phyloP scores from a whole-genome alignment of 2,329 filamentous ascomycete species.

The Sarocladium strictum region DNA sequence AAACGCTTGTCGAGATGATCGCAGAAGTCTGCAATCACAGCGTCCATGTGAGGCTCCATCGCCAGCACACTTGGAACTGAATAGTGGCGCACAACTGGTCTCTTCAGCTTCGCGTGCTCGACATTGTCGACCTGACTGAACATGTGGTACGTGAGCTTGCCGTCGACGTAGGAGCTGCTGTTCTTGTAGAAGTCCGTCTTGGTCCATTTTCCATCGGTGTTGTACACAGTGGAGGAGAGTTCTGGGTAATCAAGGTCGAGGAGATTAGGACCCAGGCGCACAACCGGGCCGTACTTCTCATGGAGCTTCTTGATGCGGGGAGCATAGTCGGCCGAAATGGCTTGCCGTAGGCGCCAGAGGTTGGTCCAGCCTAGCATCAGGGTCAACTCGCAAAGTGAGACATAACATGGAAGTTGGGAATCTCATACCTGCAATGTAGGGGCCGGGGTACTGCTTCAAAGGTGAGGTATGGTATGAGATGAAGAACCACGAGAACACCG shows the following conservation, averaged over 20 bases:
- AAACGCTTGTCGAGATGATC: constrained; percentile 26
- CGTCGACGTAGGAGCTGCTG: constrained; percentile 19
- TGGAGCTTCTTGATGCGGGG: constrained; percentile 26
- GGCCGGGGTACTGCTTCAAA: constrained; percentile 25
- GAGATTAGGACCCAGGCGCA: constrained; percentile 34
- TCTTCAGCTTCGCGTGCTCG: constrained; percentile 16
- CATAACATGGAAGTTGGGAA: too few species aligned
- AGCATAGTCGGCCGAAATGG: constrained; percentile 22
- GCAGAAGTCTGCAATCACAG: constrained; percentile 25
- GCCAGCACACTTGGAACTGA: constrained; percentile 14
- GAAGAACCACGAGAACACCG: constrained; percentile 9
- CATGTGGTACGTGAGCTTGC: constrained; percentile 17
- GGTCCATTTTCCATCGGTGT: constrained; percentile 24
- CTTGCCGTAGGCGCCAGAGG: constrained; percentile 29
- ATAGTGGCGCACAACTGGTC: constrained; percentile 22
- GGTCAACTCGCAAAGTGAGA: too few species aligned
- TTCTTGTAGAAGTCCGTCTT: constrained; percentile 24
- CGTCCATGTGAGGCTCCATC: constrained; percentile 22
- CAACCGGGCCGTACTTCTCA: constrained; percentile 31
- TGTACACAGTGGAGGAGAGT: constrained; percentile 30
- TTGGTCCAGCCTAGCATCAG: constrained; percentile 27
- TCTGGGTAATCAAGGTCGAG: constrained; percentile 30
- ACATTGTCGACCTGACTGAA: constrained; percentile 19
- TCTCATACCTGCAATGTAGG: constrained; percentile 22
- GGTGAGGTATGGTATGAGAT: constrained; percentile 15